Evolutionary conservation across 176 grass and related monocot genomes (phyloP).

Genomic region (Cenchrus purpureus): DNA sequence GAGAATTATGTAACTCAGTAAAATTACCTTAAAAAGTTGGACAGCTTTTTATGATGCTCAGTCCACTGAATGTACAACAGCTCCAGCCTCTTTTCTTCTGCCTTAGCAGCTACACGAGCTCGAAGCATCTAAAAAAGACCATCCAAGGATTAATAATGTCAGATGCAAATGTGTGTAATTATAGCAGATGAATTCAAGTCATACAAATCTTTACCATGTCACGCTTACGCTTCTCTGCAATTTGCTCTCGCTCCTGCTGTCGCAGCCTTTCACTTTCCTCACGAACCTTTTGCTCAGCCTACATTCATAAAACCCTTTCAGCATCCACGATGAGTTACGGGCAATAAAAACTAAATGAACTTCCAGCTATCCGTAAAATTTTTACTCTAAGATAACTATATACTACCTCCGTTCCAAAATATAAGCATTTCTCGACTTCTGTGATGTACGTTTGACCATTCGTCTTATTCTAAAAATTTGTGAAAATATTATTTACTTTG

Average conservation of each 20-base stretch:
- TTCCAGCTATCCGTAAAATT: background rate
- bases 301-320: slow-evolving; percentile 43
- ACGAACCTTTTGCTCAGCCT: slow-evolving; percentile 96
- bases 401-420: too few species aligned
- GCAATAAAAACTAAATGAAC: background rate
- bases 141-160: slow-evolving; percentile 25
- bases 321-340: background rate
- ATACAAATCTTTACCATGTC: slow-evolving; percentile 71
- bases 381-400: slow-evolving; percentile 10
- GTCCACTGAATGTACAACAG: slow-evolving; percentile 88
- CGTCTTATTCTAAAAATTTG: too few species aligned
- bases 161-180: slow-evolving; percentile 20
- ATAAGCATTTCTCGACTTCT: too few species aligned
- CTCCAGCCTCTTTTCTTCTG: slow-evolving; percentile 94
- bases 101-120: slow-evolving; percentile 93
- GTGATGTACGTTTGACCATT: too few species aligned
- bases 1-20: slow-evolving; percentile 26
- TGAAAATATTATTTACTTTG: too few species aligned
- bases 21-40: slow-evolving; percentile 95
- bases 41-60: slow-evolving; percentile 97
- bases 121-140: slow-evolving; percentile 66
- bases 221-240: slow-evolving; percentile 86
- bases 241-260: slow-evolving; percentile 83
- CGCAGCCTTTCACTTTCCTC: slow-evolving; percentile 93
- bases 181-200: slow-evolving; percentile 21